Evolutionary conservation across 305 asterid genomes (phyloP).

Genomic region (Fraxinus platypoda): DNA sequence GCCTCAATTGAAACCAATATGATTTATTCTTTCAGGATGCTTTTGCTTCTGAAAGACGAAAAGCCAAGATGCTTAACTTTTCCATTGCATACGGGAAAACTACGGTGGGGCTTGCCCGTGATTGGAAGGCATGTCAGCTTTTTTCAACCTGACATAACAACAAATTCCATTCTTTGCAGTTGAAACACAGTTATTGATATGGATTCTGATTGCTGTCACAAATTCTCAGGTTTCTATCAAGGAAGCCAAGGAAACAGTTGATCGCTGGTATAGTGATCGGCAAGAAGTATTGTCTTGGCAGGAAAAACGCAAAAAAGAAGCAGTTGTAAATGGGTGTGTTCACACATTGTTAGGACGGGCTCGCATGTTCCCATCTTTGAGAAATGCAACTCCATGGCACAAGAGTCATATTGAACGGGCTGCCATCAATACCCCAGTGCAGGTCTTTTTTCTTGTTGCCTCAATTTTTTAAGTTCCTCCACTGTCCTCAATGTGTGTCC

Average conservation of each 20-base stretch:
- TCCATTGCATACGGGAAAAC: constrained; percentile 98
- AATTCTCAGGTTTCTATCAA: constrained; percentile 73
- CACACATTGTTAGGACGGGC: constrained; percentile 88
- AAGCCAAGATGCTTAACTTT: constrained; percentile 99
- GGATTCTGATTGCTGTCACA: constrained; percentile 14
- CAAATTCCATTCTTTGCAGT: constrained; percentile 3
- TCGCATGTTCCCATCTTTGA: constrained; percentile 77
- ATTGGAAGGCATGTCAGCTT: constrained; percentile 73
- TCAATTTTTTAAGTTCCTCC: not conserved
- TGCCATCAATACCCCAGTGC: constrained; percentile 97
- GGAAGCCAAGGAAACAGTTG: constrained; percentile 91
- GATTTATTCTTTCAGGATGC: constrained; percentile 60
- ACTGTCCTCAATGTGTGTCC: not conserved
- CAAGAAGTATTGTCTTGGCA: constrained; percentile 90
- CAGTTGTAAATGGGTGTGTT: constrained; percentile 48
- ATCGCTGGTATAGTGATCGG: constrained; percentile 92
- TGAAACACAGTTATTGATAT: not conserved
- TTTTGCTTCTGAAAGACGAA: constrained; percentile 94
- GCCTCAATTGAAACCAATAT: not conserved
- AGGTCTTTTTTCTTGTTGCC: constrained; percentile 44
- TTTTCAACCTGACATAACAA: not conserved
- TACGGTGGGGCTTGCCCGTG: constrained; percentile 81
- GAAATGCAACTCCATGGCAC: constrained; percentile 51
- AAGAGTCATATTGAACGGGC: constrained; percentile 88
- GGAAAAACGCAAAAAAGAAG: constrained; percentile 69